phyloP scores from a whole-genome alignment of 1,284 basidiomycete species.

The Moesziomyces sp. region DNA sequence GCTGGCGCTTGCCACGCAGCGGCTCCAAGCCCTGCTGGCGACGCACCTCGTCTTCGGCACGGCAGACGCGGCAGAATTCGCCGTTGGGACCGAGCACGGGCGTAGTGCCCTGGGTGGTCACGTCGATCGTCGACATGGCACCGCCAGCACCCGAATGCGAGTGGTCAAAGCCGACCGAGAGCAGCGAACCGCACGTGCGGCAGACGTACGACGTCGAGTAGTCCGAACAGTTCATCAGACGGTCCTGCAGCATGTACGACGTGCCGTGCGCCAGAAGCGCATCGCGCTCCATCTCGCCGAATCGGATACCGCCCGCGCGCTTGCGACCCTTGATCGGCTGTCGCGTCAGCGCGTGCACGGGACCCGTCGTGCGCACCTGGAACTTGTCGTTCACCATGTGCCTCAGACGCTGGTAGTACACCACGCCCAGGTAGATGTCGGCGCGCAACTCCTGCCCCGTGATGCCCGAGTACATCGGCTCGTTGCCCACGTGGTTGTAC shows the following conservation, averaged over 20 bases:
- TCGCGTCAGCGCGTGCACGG: slow-evolving; percentile 92
- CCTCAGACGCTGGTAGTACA: slow-evolving; percentile 97
- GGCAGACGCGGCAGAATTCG: slow-evolving; percentile 65
- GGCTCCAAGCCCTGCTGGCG: slow-evolving; percentile 39
- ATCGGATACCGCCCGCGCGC: slow-evolving; percentile 97
- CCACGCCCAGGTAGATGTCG: slow-evolving; percentile 97
- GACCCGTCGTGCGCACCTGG: slow-evolving; percentile 97
- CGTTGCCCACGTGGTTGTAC: slow-evolving; percentile 99
- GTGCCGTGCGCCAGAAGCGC: slow-evolving; percentile 98
- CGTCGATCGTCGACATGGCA: slow-evolving; percentile 41
- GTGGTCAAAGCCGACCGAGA: slow-evolving; percentile 77
- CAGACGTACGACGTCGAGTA: slow-evolving; percentile 99
- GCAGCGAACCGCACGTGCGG: slow-evolving; percentile 91
- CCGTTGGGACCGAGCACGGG: slow-evolving; percentile 61
- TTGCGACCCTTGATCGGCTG: slow-evolving; percentile 99
- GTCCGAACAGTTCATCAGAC: slow-evolving; percentile 99
- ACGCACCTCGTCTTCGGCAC: slow-evolving; percentile 45
- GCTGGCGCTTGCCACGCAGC: slow-evolving; percentile 32
- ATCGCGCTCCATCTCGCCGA: slow-evolving; percentile 99
- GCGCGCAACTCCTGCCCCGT: slow-evolving; percentile 98
- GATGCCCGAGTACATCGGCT: slow-evolving; percentile 99
- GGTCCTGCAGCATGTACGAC: slow-evolving; percentile 95
- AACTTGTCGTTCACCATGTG: slow-evolving; percentile 99
- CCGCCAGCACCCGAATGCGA: slow-evolving; percentile 11
- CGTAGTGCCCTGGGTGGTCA: slow-evolving; percentile 20